Conservation (phyloP, 768 basidiomycete genomes). For the Boletus subcaerulescens region DNA sequence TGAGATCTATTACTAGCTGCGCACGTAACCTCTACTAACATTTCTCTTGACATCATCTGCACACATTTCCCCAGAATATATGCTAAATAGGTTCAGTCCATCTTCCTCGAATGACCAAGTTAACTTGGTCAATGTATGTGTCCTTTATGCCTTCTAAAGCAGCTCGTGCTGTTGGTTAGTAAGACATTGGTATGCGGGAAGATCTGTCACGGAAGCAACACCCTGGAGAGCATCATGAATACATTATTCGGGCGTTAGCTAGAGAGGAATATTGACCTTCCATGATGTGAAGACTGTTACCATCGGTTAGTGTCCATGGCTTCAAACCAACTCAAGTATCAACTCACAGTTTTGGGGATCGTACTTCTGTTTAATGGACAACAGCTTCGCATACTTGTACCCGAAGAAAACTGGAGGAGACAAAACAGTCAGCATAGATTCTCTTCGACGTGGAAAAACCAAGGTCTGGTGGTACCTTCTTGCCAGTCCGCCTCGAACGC, state of each 20-base stretch:
- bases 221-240: not conserved
- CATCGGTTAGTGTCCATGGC: not conserved
- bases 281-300: constrained; percentile 15
- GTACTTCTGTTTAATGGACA: constrained; percentile 21
- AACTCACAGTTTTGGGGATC: constrained; percentile 19
- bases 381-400: constrained; percentile 16
- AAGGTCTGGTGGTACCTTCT: no score
- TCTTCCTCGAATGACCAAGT: no score
- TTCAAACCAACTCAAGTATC: not conserved
- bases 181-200: constrained; percentile 4
- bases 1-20: no score
- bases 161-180: constrained; percentile 1
- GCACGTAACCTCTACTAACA: no score
- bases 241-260: not conserved
- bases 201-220: constrained; percentile 1
- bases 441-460: no score
- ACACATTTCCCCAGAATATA: not conserved
- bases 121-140: no score
- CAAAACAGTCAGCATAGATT: no score
- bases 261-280: constrained; percentile 6
- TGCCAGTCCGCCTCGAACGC: no score
- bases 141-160: not conserved
- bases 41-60: no score
- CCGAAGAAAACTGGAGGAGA: constrained; percentile 16
- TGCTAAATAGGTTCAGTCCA: constrained; percentile 1